These are phyloP conservation scores for Ichthyophthirius multifiliis DNA, from an alignment of 169 alveolate species.

Conservation along the genomic window DNA sequence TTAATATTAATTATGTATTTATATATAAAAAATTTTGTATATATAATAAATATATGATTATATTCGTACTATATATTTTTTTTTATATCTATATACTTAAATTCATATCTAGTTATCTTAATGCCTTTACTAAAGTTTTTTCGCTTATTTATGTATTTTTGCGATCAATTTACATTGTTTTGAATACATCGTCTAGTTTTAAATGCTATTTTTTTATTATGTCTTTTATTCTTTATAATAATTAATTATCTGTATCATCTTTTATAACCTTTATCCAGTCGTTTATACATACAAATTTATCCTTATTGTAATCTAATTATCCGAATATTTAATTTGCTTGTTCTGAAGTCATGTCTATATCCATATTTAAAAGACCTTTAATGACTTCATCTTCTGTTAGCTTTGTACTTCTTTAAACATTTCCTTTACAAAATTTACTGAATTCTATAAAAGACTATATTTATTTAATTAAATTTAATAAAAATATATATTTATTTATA, in stretches of 20 bases:
- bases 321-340: neutral
- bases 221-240: conserved; percentile 28
- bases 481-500: neutral
- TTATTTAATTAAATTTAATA: neutral
- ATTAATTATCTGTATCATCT: neutral
- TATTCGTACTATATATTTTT: too few relatives aligned
- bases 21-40: too few relatives aligned
- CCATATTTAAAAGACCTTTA: conserved; percentile 16
- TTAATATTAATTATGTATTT: too few relatives aligned
- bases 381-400: conserved; percentile 21
- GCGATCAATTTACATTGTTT: conserved; percentile 27
- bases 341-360: conserved; percentile 10
- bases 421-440: conserved; percentile 24
- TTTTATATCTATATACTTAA: too few relatives aligned
- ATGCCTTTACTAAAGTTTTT: conserved; percentile 1
- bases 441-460: conserved; percentile 27
- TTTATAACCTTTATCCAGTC: conserved; percentile 34
- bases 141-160: neutral
- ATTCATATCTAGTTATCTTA: conserved; percentile 29
- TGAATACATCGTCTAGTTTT: conserved; percentile 24
- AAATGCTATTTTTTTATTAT: conserved; percentile 22
- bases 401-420: conserved; percentile 6
- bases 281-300: conserved; percentile 29
- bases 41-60: too few relatives aligned
- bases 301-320: conserved; percentile 24